Evolutionary conservation across 2,329 filamentous ascomycete species (phyloP).

Genomic region (Cladosporium phlei): DNA sequence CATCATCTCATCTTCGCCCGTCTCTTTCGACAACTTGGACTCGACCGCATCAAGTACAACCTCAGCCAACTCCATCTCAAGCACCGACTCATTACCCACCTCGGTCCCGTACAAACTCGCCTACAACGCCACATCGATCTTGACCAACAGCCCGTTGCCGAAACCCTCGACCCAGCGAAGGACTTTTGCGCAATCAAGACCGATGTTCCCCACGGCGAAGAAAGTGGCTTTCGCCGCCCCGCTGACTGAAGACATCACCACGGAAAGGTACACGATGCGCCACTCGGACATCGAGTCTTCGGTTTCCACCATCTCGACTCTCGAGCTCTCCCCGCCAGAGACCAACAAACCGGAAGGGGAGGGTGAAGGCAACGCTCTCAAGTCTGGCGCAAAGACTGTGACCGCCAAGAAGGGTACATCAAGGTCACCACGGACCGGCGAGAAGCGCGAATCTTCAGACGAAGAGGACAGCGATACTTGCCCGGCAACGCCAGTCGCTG

Average conservation of each 20-base stretch:
- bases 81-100: conserved; percentile 30
- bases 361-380: conserved; percentile 7
- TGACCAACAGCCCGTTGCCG: conserved; percentile 42
- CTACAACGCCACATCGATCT: conserved; percentile 43
- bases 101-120: conserved; percentile 43
- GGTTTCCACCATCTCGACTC: conserved; percentile 29
- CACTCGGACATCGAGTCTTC: conserved; percentile 52
- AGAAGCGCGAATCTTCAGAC: conserved; percentile 46
- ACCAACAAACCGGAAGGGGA: conserved; percentile 1
- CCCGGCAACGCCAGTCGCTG: conserved; percentile 51
- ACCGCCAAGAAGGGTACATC: background rate
- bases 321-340: conserved; percentile 21
- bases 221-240: conserved; percentile 53
- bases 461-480: conserved; percentile 45
- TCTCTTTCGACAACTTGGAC: conserved; percentile 7
- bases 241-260: conserved; percentile 57
- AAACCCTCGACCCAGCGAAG: conserved; percentile 21
- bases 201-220: conserved; percentile 53
- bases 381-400: conserved; percentile 1
- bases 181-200: conserved; percentile 34
- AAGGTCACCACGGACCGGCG: conserved; percentile 21
- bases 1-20: conserved; percentile 1
- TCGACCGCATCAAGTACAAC: conserved; percentile 32
- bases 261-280: conserved; percentile 49
- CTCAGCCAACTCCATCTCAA: conserved; percentile 28